A percentile compares a stretch with the other conserved stretches of the same genome.
Conservation (phyloP, 192 early-diverging fungal species). For the Borealophlyctis nickersoniae region DNA sequence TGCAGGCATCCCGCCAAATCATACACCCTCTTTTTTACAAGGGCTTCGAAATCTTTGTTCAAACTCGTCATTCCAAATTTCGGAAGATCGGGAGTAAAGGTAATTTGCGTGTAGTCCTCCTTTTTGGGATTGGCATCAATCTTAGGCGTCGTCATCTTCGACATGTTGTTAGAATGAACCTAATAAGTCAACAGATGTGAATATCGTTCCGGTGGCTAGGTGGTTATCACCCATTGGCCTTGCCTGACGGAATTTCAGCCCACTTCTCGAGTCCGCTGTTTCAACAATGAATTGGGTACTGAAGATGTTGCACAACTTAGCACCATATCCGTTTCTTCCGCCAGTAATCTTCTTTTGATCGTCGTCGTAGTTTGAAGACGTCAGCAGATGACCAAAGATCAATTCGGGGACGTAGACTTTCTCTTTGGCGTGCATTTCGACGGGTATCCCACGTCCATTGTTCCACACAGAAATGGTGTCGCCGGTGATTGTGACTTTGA, state of each 20-base stretch:
- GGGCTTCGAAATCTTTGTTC: conserved; percentile 80
- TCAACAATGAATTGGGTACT: conserved; percentile 91
- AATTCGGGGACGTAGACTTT: conserved; percentile 92
- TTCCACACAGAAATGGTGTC: conserved; percentile 88
- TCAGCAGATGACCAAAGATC: conserved; percentile 95
- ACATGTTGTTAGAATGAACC: conserved; percentile 88
- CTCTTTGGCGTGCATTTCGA: conserved; percentile 89
- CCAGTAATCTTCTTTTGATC: conserved; percentile 91
- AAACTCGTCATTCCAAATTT: conserved; percentile 87
- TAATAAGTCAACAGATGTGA: conserved; percentile 10
- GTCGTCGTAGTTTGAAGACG: conserved; percentile 97
- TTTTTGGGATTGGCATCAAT: conserved; percentile 64
- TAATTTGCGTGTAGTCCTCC: conserved; percentile 86
- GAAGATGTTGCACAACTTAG: conserved; percentile 96
- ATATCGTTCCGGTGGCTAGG: too few species aligned
- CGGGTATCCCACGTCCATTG: conserved; percentile 91
- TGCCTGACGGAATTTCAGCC: conserved; percentile 77
- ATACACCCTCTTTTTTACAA: conserved; percentile 89
- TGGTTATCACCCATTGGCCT: conserved; percentile 4
- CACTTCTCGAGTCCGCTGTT: conserved; percentile 71
- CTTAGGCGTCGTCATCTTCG: conserved; percentile 65
- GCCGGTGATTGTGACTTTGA: conserved; percentile 85
- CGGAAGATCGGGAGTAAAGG: conserved; percentile 89
- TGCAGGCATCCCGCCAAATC: conserved; percentile 86
- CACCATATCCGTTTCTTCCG: conserved; percentile 85